Evolutionary conservation across 1,139 yeast genomes (phyloP), one percentile per base, ranked within the genome.

Genomic region (Hyphopichia burtonii): DNA sequence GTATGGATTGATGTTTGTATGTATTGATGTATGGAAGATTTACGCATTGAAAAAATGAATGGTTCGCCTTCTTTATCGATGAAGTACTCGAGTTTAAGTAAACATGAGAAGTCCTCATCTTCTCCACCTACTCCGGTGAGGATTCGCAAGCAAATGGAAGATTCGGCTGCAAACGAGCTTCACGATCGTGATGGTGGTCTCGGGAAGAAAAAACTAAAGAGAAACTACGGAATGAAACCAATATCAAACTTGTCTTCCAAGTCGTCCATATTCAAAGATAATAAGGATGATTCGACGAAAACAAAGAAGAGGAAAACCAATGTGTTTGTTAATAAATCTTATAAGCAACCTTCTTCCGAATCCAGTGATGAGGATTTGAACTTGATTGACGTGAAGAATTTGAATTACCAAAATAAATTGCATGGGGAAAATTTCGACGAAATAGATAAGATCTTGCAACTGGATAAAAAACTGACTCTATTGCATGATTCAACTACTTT

Each of bases 321-420:
- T 11, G n/a, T 25, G 11, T 25, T 25, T 25, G n/a, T 25, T 4
- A 25, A 25, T 25, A 25, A 25, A 25, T 9, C n/a, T 25, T 25
- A 7, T 25, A 25, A 25, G 4, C 11, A 8, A 25, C 28, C 28
- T 25, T 25, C 28, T 25, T 25, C 28, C 4, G 28, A 25, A 20
- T 20, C 15, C 17, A 3, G 33, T 28, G 41, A 38, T 23, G 46
- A 39, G 28, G 41, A 43, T 17, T 28, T 36, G n/a, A 8, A 15
- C n/a, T 15, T 20, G 3, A 25, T 16, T 10, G 31, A 35, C 12
- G 15, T 22, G 7, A 23, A 35, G 3, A 35, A 35, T n/a, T 15
- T 30, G 3, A 28, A 35, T 35, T 23, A 9, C 11, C 9, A 27
- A 17, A 38, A 41, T 28, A 19, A 31, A 8, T 5, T 15, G 5